Evolutionary conservation across 805 yeast genomes (phyloP), one percentile per base, ranked within the genome.

Genomic region (Ogataea trehaloabstinens): DNA sequence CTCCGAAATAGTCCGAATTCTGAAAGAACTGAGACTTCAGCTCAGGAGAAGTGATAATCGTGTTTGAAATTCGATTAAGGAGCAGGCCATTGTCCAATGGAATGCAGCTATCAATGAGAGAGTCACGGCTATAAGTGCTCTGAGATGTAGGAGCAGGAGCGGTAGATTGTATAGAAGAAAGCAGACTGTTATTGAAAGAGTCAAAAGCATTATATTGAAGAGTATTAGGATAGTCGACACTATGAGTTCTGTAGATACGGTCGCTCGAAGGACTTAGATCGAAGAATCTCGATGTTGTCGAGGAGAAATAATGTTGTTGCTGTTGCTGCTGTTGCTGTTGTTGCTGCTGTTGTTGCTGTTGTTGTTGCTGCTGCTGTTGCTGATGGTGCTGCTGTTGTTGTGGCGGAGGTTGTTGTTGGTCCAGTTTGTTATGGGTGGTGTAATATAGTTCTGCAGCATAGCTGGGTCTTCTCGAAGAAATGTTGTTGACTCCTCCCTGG

Each of bases 391-490:
- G 20, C 19, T 17, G 22, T 15, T 27, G 30, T 12, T 11, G 17
- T 11, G 10, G 30, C 28, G 49, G 35, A 47, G 52, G 44, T 45
- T 51, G 48, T 28, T 47, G 56, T 19, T 41, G 48, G 20, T 56
- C 57, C 28, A 49, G 38, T 32, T 43, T 42, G 22, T 46, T 43
- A 28, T 55, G 55, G 11, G 45, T 47, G 4, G 52, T 43, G 56
- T 75, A 61, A 19, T 80, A 74, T 42, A 76, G 67, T 53, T 82
- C 91, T 2, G 89, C 85, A 10, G 87, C 80, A 55, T 79, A 83
- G 38, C 83, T 75, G 11, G 90, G 88, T 60, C 93, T 73, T 60
- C 93, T 71, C 8, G 84, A 76, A 18, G 76, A 72, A 30, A 80
- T 78, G 40, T 67, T 77, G 20, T 77, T 76, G 2, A 80, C 63